Evolutionary conservation across 331 rosid species (phyloP), one percentile per base, ranked within the genome.

Genomic region (Prunus yedoensis): DNA sequence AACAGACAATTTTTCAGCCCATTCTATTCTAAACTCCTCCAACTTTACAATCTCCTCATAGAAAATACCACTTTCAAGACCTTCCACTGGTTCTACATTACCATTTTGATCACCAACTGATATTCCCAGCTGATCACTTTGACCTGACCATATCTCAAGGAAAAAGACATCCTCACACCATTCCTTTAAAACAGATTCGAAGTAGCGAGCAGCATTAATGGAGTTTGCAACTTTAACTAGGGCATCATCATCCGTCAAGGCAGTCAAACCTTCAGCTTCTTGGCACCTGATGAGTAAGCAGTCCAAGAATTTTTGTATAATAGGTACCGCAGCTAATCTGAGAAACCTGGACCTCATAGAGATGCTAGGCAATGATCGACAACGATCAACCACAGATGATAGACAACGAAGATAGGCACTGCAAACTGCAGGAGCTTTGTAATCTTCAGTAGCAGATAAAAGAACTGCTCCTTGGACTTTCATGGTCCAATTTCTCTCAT

Each of bases 201-300:
- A 82, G 86, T 87, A 86, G 61, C 73, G 80, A 73, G 93, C 96
- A 66, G 93, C 99, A 84, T 94, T 94, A 70, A 94, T 65, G 51
- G 96, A 94, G 82, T 74, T 77, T 77, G 96, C 85, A 71, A 92
- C 97, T 87, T 94, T 94, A 73, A 74, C 71, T 72, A 94, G 71
- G 82, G 92, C 99, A 78, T 84, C 96, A 58, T 94, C 87, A 56
- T 94, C 90, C 47, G 92, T 88, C 74, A 94, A 73, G 73, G 97
- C 99, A 57, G 99, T 92, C 77, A 90, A 73, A 74, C 97, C 99
- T 87, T 94, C 99, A 71, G 99, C 99, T 84, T 94, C 99, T 84
- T 94, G 97, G 89, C 99, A 94, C 73, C 97, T 90, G 74, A 78
- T 13, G 68, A 89, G 86, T 72, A 92, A 77, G 76, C 88, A 85